A percentile compares a stretch with the other conserved stretches of the same genome.
Conservation (phyloP, 2,329 filamentous ascomycete genomes). For the Colletotrichum chrysophilum region DNA sequence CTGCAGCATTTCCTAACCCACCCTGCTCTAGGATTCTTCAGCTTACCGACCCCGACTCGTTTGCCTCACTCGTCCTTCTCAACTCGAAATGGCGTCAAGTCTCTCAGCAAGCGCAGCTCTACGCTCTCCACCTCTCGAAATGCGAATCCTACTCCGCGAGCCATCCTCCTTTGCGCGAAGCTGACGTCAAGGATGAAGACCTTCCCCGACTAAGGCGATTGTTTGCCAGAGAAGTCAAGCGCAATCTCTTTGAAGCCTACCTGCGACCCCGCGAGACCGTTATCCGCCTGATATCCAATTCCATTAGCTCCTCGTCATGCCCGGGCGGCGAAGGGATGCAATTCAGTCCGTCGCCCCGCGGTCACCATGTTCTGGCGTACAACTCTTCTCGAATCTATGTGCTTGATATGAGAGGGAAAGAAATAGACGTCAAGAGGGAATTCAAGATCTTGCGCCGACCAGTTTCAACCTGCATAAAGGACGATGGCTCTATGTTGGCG, state of each 20-base stretch:
- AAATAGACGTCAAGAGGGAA: constrained; percentile 73
- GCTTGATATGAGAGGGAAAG: constrained; percentile 67
- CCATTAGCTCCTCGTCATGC: constrained; percentile 82
- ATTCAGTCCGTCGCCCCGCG: constrained; percentile 79
- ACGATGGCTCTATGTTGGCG: constrained; percentile 77
- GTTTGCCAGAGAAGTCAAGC: constrained; percentile 74
- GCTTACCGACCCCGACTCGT: constrained; percentile 64
- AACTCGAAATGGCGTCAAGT: constrained; percentile 70
- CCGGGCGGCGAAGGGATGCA: constrained; percentile 87
- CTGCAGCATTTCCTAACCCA: not conserved
- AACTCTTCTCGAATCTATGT: constrained; percentile 87
- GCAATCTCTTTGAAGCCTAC: constrained; percentile 80
- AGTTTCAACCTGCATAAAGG: constrained; percentile 77
- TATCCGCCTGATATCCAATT: constrained; percentile 82
- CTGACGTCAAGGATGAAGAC: constrained; percentile 48
- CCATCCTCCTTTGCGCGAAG: constrained; percentile 43
- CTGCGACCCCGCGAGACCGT: constrained; percentile 72
- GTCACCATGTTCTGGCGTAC: constrained; percentile 77
- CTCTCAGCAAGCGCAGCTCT: constrained; percentile 68
- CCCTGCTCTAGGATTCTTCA: constrained; percentile 60
- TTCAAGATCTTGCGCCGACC: constrained; percentile 81
- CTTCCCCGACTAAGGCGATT: constrained; percentile 66
- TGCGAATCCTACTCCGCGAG: constrained; percentile 64
- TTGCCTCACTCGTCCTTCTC: constrained; percentile 69
- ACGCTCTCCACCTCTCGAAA: constrained; percentile 64